Evolutionary conservation across 495 filamentous ascomycete genomes (phyloP), one percentile per base, ranked within the genome.

Genomic region (Neurospora pannonica): DNA sequence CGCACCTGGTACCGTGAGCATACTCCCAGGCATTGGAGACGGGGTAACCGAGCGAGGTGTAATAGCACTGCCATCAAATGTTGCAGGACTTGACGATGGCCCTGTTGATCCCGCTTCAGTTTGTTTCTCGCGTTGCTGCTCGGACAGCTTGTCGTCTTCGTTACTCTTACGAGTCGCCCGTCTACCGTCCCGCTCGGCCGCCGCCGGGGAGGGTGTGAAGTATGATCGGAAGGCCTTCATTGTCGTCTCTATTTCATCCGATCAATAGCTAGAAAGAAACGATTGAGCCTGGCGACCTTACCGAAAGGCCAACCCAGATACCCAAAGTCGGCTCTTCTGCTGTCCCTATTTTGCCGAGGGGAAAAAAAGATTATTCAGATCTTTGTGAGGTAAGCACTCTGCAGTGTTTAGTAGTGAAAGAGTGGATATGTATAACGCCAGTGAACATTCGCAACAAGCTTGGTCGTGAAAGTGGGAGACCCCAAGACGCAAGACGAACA

Each of bases 211-310:
- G 38, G 76, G 77, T 5, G 75, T 75, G 72, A 77, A 75, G 71
- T 80, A 80, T 43, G 75, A 76, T 72, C 75, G 71, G 54, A 78
- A 75, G 48, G 76, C 75, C 70, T 77, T 80, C 78, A 79, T 60
- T 80, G 10, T 42, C 75, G 48, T 73, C 34, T 37, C n/a, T 31
- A 24, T 6, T n/a, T 19, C 7, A n/a, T 46, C 15, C 28, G 2
- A 7, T 67, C 28, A 67, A 34, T 34, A 67, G 28, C 15, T 34
- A 28, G 13, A 67, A 67, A 13, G 54, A 34, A 62, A 67, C 15
- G 1, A 67, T 19, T 19, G 28, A 67, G 54, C 5, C 15, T 19
- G 15, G 54, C 15, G 28, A 67, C 54, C 28, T 67, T 19, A 8
- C 54, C 54, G 54, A 34, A 67, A 67, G 54, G 54, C 28, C 28